phyloP scores from a whole-genome alignment of 2,329 filamentous ascomycete genomes.

The Cadophora gregata region DNA sequence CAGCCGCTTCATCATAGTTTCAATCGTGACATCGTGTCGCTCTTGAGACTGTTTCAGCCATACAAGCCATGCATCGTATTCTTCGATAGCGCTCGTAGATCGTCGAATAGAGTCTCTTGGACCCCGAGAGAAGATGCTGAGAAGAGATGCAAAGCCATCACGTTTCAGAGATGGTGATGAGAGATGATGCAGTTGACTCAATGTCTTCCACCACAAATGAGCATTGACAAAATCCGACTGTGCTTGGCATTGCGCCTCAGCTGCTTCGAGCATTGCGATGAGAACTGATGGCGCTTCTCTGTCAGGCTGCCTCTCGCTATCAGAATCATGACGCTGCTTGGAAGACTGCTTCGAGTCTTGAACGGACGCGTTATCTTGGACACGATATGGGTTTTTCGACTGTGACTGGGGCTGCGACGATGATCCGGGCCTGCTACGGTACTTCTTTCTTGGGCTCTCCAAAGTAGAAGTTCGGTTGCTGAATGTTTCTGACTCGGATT shows the following conservation, averaged over 20 bases:
- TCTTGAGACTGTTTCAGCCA: constrained; percentile 85
- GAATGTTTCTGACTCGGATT: constrained; percentile 65
- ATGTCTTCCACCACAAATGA: constrained; percentile 83
- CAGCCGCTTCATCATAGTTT: constrained; percentile 75
- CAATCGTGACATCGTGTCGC: constrained; percentile 74
- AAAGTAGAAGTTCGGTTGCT: constrained; percentile 69
- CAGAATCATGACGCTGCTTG: constrained; percentile 36
- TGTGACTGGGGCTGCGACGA: constrained; percentile 52
- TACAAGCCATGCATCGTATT: constrained; percentile 81
- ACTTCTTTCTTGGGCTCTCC: constrained; percentile 58
- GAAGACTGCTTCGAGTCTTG: constrained; percentile 30
- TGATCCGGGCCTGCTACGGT: constrained; percentile 59
- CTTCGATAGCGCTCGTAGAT: constrained; percentile 74
- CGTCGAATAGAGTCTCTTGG: constrained; percentile 72
- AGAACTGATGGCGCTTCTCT: constrained; percentile 58
- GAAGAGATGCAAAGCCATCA: constrained; percentile 72
- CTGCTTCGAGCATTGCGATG: constrained; percentile 76
- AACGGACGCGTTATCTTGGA: constrained; percentile 31
- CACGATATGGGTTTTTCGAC: constrained; percentile 64
- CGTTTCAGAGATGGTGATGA: constrained; percentile 65
- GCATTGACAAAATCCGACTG: constrained; percentile 84
- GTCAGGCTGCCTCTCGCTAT: constrained; percentile 47
- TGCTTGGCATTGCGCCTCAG: constrained; percentile 76
- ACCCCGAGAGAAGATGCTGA: constrained; percentile 76
- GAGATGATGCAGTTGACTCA: constrained; percentile 73